Evolutionary conservation across 768 basidiomycete genomes (phyloP).

Genomic region (Exsudoporus frostii): DNA sequence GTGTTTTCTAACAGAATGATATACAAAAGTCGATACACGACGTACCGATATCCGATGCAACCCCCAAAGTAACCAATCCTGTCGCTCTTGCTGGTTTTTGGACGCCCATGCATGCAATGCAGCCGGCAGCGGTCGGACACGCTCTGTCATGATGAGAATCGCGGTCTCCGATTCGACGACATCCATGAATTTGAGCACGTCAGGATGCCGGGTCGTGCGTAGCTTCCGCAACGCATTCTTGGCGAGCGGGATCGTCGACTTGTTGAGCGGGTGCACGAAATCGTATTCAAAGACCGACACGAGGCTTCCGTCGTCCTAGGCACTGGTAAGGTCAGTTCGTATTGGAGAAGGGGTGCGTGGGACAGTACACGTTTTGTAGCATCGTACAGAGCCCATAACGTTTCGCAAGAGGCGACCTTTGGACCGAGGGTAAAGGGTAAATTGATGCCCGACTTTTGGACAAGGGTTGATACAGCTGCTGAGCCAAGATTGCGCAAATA

Average conservation of each 20-base stretch:
- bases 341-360: conserved; percentile 1
- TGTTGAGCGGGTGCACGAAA: conserved; percentile 55
- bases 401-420: conserved; percentile 64
- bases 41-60: conserved; percentile 81
- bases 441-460: conserved; percentile 89
- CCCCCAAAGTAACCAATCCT: conserved; percentile 94
- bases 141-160: conserved; percentile 93
- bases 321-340: conserved; percentile 15
- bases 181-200: conserved; percentile 94
- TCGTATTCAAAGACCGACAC: conserved; percentile 96
- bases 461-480: conserved; percentile 84
- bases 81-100: conserved; percentile 60
- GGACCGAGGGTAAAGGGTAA: conserved; percentile 83
- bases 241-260: conserved; percentile 68
- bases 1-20: neutral
- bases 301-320: conserved; percentile 79
- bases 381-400: conserved; percentile 84
- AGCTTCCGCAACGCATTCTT: conserved; percentile 89
- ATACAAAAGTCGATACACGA: conserved; percentile 7
- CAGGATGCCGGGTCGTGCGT: conserved; percentile 89
- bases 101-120: conserved; percentile 61
- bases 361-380: conserved; percentile 76
- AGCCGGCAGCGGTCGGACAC: conserved; percentile 70
- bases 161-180: conserved; percentile 84
- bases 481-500: conserved; percentile 79